A percentile compares a stretch with the other conserved stretches of the same genome.
These are phyloP conservation scores for Atkinsonella texensis DNA, from an alignment of 2,329 filamentous ascomycete species.

Conservation along the genomic window DNA sequence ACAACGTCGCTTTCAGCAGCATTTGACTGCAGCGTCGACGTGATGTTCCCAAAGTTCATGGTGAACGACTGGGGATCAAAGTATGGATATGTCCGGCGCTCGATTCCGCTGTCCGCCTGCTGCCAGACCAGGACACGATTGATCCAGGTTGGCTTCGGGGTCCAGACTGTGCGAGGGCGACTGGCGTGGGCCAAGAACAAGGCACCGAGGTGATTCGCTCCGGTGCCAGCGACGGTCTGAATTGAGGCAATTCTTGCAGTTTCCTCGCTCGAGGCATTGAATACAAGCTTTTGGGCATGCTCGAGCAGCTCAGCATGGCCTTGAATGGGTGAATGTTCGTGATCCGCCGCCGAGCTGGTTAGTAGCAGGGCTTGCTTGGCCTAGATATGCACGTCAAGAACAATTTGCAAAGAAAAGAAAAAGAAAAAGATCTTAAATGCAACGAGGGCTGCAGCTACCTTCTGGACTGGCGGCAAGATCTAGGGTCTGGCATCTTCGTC, in stretches of 20 bases:
- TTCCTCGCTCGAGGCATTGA: slow-evolving; percentile 7
- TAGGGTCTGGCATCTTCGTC: slow-evolving; percentile 3
- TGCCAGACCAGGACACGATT: no score
- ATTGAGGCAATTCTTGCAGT: slow-evolving; percentile 14
- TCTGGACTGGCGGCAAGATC: slow-evolving; percentile 1
- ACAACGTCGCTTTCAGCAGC: no score
- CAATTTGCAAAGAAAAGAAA: slow-evolving; percentile 49
- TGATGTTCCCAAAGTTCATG: no score
- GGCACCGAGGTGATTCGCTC: slow-evolving; percentile 21
- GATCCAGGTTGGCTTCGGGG: no score
- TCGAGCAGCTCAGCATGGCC: slow-evolving; percentile 39
- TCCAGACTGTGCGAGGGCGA: slow-evolving; percentile 19
- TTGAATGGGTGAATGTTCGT: no score
- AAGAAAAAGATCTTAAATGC: slow-evolving; percentile 36
- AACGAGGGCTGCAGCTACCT: background rate
- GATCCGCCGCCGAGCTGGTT: no score
- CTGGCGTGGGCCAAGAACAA: slow-evolving; percentile 11
- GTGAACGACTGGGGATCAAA: no score
- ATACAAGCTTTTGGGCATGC: slow-evolving; percentile 15
- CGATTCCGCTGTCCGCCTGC: no score
- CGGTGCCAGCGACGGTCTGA: slow-evolving; percentile 26
- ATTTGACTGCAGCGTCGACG: no score
- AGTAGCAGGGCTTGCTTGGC: slow-evolving; percentile 21
- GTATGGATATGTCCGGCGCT: no score
- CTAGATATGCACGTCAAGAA: slow-evolving; percentile 60